phyloP scores from a whole-genome alignment of 1,139 yeast genomes.

The Lodderomyces margitis region DNA sequence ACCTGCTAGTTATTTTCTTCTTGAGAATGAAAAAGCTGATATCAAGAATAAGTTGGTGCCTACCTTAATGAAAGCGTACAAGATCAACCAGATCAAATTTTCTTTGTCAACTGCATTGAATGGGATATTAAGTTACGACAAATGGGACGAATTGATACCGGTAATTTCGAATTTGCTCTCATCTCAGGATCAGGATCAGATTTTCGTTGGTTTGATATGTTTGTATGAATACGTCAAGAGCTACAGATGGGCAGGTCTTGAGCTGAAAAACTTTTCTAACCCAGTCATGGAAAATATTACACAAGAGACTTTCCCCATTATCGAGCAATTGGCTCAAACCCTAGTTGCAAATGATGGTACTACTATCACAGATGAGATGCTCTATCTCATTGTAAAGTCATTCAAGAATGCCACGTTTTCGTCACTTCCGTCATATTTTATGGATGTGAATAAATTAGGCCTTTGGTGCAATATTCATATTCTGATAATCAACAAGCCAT shows the following conservation, averaged over 20 bases:
- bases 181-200: slow-evolving; percentile 49
- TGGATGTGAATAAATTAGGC: slow-evolving; percentile 49
- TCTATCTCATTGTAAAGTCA: slow-evolving; percentile 60
- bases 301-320: slow-evolving; percentile 50
- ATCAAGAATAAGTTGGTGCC: slow-evolving; percentile 55
- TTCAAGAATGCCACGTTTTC: slow-evolving; percentile 62
- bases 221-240: slow-evolving; percentile 55
- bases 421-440: slow-evolving; percentile 58
- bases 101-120: slow-evolving; percentile 46
- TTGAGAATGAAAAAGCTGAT: slow-evolving; percentile 46
- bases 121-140: slow-evolving; percentile 40
- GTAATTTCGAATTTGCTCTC: slow-evolving; percentile 40
- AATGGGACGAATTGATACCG: slow-evolving; percentile 44
- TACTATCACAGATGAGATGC: slow-evolving; percentile 47
- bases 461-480: slow-evolving; percentile 66
- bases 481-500: slow-evolving; percentile 45
- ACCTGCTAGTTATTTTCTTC: slow-evolving; percentile 30
- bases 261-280: slow-evolving; percentile 39
- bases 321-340: slow-evolving; percentile 49
- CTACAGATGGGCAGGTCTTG: slow-evolving; percentile 55
- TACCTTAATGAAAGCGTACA: slow-evolving; percentile 37
- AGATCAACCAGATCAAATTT: slow-evolving; percentile 32
- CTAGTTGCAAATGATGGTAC: slow-evolving; percentile 31
- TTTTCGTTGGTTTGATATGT: slow-evolving; percentile 57
- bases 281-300: slow-evolving; percentile 50